Base-by-base conservation (phyloP, 2,329 filamentous ascomycete genomes). In the Calonectria naviculata region DNA sequence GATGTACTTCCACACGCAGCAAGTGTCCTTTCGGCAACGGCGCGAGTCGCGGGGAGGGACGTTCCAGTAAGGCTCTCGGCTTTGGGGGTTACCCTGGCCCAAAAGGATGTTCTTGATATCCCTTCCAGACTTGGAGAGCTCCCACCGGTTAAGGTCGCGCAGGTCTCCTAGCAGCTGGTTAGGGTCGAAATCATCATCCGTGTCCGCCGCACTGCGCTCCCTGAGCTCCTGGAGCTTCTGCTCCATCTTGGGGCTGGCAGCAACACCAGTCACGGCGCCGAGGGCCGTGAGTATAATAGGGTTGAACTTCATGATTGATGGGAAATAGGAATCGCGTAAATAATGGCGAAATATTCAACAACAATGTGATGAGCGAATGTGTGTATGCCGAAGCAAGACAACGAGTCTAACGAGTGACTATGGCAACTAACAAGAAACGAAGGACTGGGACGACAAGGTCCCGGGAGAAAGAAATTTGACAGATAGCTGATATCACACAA, bases 1-100 rank as follows among this genome's bases (percentile, higher is more conserved):
- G 65, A 87, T 82, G 75, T 85, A 81, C 70, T 84, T 81, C 85
- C 85, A 87, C 31, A 86, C 79, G 70, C 85, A 87, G 78, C 85
- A 87, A 1, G 83, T 83, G 58, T 87, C 84, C 21, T 77, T 71
- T 42, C 74, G 75, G 72, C 84, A 85, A 1, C 75, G 78, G 5
- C 19, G 52, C 1, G 70, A 72, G 68, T 74, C 70, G 47, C 75
- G 74, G 1, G 71, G 61, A 8, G 81, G 79, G 36, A 75, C 77
- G 17, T 76, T 56, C 31, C 76, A 60, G 34, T 80, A 77, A 1
- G 71, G 66, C 5, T 78, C 79, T 24, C 75, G 58, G 38, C 77
- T 78, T 24, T 78, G 79, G 7, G 79, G 75, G 63, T 78, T 75
- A 15, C 77, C 79, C 6, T 75, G 77, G 12, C 79, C 79, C 7